Evolutionary conservation across 495 filamentous ascomycete species (phyloP), one percentile per base, ranked within the genome.

Genomic region (Hypoxylon fragiforme): DNA sequence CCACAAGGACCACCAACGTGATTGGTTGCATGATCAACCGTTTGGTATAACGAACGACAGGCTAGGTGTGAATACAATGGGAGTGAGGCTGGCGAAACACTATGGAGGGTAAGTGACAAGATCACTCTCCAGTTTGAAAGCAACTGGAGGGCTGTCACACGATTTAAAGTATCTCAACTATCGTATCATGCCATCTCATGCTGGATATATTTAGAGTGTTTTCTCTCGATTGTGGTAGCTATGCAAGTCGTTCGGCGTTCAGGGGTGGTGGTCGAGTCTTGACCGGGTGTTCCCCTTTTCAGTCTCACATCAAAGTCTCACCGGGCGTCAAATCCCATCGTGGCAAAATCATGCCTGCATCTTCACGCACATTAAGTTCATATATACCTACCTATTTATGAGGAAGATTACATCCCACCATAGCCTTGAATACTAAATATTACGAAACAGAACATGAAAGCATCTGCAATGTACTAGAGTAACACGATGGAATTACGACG

Each of bases 91-190:
- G 50, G 47, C 13, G 30, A 48, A 43, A 13, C 31, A 21, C 31
- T 38, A 21, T 39, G 51, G 46, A 31, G 42, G 39, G 50, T n/a
- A 39, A 47, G 30, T 46, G 28, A 47, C 57, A 13, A 54, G 34
- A 54, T 36, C 50, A 19, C 36, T 42, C 45, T 35, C 46, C 51
- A 46, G 36, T 18, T 24, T 7, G 24, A 54, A 55, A 36, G 46
- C 55, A 36, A 42, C 44, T 28, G 41, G 31, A 60, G 46, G 57
- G 46, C 51, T 46, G 28, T 51, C 51, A 61, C 37, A 55, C 46
- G 57, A 61, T 61, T 61, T 61, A 55, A 61, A 61, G 50, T 61
- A 61, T 42, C 16, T 43, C n/a, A n/a, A 34, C 41, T 2, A 30
- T 51, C 46, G 45, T 18, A 24, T 42, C 40, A 36, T 12, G 0